These are phyloP conservation scores for Metschnikowia matae DNA, from an alignment of 805 yeast species.

Conservation along the genomic window DNA sequence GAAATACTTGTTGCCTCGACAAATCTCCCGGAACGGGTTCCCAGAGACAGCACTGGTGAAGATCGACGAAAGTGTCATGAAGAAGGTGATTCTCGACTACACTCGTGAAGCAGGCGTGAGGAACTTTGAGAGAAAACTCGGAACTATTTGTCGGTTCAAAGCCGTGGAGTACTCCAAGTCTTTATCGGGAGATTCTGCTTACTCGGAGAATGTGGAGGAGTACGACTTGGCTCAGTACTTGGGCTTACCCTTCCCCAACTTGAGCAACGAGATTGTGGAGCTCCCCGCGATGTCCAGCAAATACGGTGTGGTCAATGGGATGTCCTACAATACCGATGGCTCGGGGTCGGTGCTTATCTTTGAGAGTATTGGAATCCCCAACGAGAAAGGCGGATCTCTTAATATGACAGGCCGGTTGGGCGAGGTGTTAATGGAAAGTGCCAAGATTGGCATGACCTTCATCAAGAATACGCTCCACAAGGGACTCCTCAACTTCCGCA, in stretches of 20 bases:
- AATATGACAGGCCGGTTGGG: conserved; percentile 81
- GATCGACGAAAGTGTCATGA: conserved; percentile 52
- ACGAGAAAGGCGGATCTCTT: conserved; percentile 34
- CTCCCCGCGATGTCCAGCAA: conserved; percentile 45
- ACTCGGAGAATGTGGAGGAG: conserved; percentile 40
- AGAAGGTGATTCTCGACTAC: conserved; percentile 60
- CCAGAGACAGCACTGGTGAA: conserved; percentile 35
- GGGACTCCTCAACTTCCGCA: conserved; percentile 29
- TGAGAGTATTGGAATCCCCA: conserved; percentile 69
- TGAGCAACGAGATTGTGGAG: conserved; percentile 32
- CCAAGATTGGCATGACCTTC: conserved; percentile 71
- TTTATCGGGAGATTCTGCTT: conserved; percentile 20
- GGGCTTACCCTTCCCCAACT: conserved; percentile 55
- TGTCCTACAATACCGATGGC: conserved; percentile 84
- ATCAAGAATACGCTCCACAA: conserved; percentile 53
- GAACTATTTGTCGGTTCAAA: conserved; percentile 73
- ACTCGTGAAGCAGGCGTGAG: conserved; percentile 88
- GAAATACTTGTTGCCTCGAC: conserved; percentile 70
- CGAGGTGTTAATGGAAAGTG: conserved; percentile 74
- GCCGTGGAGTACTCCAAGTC: conserved; percentile 62
- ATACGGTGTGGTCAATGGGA: conserved; percentile 79
- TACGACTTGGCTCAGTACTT: conserved; percentile 63
- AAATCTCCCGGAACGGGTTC: conserved; percentile 64
- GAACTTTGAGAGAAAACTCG: conserved; percentile 68
- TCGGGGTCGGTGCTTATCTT: conserved; percentile 77